A percentile compares a stretch with the other conserved stretches of the same genome.
Evolutionary conservation across 2,329 filamentous ascomycete genomes (phyloP).

Genomic region (Botrytis hyacinthi): DNA sequence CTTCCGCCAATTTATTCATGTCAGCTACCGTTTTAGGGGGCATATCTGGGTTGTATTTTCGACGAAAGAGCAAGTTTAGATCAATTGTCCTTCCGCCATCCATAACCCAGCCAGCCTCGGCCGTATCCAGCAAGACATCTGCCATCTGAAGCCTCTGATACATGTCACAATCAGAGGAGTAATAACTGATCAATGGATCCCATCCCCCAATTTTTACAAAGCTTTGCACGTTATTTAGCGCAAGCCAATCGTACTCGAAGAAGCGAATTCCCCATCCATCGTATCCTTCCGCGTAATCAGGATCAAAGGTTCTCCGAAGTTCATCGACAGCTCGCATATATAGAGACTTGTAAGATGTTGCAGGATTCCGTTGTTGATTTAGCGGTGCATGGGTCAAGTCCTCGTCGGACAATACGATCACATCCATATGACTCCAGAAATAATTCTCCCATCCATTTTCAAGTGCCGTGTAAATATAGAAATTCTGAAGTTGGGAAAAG

Average conservation of each 20-base stretch:
- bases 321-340: slow-evolving; percentile 57
- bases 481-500: slow-evolving; percentile 57
- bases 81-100: slow-evolving; percentile 44
- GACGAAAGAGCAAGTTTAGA: slow-evolving; percentile 14
- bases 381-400: slow-evolving; percentile 28
- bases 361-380: slow-evolving; percentile 21
- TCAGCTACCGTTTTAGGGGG: slow-evolving; percentile 24
- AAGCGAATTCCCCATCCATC: slow-evolving; percentile 16
- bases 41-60: background rate
- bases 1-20: background rate
- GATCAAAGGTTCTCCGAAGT: slow-evolving; percentile 47
- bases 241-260: slow-evolving; percentile 56
- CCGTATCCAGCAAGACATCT: slow-evolving; percentile 44
- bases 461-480: slow-evolving; percentile 49
- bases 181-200: slow-evolving; percentile 56
- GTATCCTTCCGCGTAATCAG: background rate
- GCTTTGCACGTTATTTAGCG: slow-evolving; percentile 46
- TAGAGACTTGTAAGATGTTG: slow-evolving; percentile 41
- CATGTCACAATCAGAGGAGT: slow-evolving; percentile 55
- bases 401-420: slow-evolving; percentile 48
- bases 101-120: slow-evolving; percentile 45
- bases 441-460: slow-evolving; percentile 48
- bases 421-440: slow-evolving; percentile 58
- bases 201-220: slow-evolving; percentile 47
- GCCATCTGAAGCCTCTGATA: slow-evolving; percentile 46